Evolutionary conservation across 208 protist species (phyloP).

Genomic region (Trypanosoma grayi): DNA sequence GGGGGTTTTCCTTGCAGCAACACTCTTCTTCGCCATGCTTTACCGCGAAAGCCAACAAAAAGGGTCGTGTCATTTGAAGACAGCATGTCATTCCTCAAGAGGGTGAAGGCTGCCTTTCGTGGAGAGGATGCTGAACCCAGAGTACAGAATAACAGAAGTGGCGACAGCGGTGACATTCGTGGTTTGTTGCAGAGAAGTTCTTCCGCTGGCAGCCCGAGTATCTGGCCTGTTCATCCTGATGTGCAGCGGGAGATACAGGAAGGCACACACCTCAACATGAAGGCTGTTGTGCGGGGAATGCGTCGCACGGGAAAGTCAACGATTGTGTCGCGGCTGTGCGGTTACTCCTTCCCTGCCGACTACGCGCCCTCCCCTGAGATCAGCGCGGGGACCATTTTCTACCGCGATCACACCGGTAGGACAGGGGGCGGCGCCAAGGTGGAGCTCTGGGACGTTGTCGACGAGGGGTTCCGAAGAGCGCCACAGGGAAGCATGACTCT

Average conservation of each 20-base stretch:
- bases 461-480: slow-evolving; percentile 33
- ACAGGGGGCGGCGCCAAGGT: slow-evolving; percentile 56
- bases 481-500: not conserved
- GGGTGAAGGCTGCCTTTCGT: slow-evolving; percentile 11
- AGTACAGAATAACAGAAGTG: not conserved
- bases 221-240: slow-evolving; percentile 61
- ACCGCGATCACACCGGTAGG: not conserved
- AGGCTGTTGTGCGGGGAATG: slow-evolving; percentile 70
- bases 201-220: slow-evolving; percentile 27
- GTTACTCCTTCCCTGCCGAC: slow-evolving; percentile 27
- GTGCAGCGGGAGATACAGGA: slow-evolving; percentile 61
- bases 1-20: too few relatives aligned
- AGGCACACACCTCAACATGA: slow-evolving; percentile 80
- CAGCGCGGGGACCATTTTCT: slow-evolving; percentile 53
- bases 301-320: slow-evolving; percentile 66
- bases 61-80: not conserved
- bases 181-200: not conserved
- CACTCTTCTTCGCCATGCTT: not conserved
- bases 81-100: slow-evolving; percentile 22
- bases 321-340: slow-evolving; percentile 58
- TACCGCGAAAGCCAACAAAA: not conserved
- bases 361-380: slow-evolving; percentile 68
- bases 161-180: not conserved
- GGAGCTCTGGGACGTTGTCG: slow-evolving; percentile 79
- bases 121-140: not conserved